Evolutionary conservation across 257 asterid genomes (phyloP).

Genomic region (Nemophila menziesii): DNA sequence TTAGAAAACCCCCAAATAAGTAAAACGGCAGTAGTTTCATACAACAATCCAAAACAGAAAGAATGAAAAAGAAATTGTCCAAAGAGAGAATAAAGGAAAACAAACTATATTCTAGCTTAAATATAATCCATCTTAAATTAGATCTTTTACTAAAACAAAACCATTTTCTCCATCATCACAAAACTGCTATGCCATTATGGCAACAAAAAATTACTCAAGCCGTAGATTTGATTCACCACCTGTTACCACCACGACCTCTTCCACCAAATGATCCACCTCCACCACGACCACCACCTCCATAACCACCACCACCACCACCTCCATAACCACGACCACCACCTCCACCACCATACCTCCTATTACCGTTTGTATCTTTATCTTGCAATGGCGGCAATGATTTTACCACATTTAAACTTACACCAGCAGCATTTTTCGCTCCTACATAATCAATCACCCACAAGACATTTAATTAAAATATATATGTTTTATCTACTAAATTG

Average conservation of each 20-base stretch:
- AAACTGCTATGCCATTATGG: conserved; percentile 3
- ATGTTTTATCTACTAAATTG: no score
- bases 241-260: conserved; percentile 20
- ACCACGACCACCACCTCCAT: conserved; percentile 40
- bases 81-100: neutral
- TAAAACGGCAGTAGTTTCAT: neutral
- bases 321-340: conserved; percentile 39
- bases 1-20: neutral
- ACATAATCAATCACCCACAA: conserved; percentile 6
- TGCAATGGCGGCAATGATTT: conserved; percentile 51
- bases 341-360: conserved; percentile 38
- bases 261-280: conserved; percentile 30
- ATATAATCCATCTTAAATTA: neutral
- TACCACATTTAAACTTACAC: conserved; percentile 55
- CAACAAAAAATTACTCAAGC: no score
- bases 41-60: neutral
- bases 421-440: conserved; percentile 58
- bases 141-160: neutral
- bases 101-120: neutral
- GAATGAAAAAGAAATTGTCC: neutral
- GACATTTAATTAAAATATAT: no score
- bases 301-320: conserved; percentile 19
- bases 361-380: conserved; percentile 47
- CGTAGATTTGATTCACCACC: conserved; percentile 69
- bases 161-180: conserved; percentile 5